Base-by-base conservation (phyloP, 2,329 filamentous ascomycete genomes). In the Cladosporium colombiae region DNA sequence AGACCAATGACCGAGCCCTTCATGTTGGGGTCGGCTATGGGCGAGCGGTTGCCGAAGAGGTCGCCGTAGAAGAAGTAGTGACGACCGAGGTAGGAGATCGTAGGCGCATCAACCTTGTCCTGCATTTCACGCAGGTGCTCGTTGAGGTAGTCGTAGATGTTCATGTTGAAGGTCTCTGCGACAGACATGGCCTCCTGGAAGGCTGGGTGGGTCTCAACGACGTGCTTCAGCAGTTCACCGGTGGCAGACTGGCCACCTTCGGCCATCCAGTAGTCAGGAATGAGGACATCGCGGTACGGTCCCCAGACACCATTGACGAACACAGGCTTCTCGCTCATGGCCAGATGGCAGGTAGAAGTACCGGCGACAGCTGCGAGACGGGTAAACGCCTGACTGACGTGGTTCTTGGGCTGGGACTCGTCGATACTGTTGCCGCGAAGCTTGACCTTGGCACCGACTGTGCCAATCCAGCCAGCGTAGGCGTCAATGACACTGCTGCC, bases 11-110 rank as follows among this genome's bases (percentile, higher is more conserved):
- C 87, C 7, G 91, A 88, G 29, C 95, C 95, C 70, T 90, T 91
- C 95, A 99, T 99, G 80, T 88, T 91, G 29, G 94, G 85, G 75
- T 99, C 93, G 4, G 95, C 94, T 66, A 99, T 86, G 1, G 95
- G 95, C 23, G 93, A 97, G 49, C 95, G 89, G 81, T 99, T 99
- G 68, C 95, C 95, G 85, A 96, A 98, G 4, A 98, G 85, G 76
- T 99, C 95, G 69, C 95, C 95, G 78, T 99, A 99, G 83, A 99
- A 96, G 87, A 99, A 99, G 81, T 96, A 91, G 79, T 99, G 94
- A 10, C 94, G 91, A 14, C 89, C 93, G 1, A 99, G 84, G 78
- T 93, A 96, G 21, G 92, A 89, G 68, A 98, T 86, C 62, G 87
- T 88, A 0, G 93, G 93, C 2, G 92, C 92, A 2, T 84, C 81